Conservation (phyloP, 2,329 filamentous ascomycete species). For the Phaeophleospora eucalypticola region DNA sequence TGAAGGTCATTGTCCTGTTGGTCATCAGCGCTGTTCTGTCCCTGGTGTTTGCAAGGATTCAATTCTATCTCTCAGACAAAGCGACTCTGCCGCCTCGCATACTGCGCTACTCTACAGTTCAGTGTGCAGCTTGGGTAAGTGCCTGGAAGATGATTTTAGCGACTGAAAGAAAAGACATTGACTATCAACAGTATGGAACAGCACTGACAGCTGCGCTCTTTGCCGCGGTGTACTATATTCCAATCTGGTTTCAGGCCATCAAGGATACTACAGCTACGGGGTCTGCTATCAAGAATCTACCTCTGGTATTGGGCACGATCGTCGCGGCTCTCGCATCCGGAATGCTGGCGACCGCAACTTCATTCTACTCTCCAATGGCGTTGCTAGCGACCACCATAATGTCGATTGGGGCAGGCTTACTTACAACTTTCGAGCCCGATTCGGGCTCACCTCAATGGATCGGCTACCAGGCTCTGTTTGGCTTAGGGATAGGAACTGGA, state of each 20-base stretch:
- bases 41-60: slow-evolving; percentile 36
- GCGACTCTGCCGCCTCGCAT: slow-evolving; percentile 43
- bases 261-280: slow-evolving; percentile 10
- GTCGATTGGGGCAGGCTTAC: slow-evolving; percentile 42
- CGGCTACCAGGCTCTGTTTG: slow-evolving; percentile 46
- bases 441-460: slow-evolving; percentile 42
- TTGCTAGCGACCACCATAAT: slow-evolving; percentile 37
- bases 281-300: slow-evolving; percentile 46
- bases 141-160: slow-evolving; percentile 39
- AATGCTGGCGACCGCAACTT: slow-evolving; percentile 34
- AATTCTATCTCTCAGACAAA: slow-evolving; percentile 39
- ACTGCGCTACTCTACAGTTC: too few relatives aligned
- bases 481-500: slow-evolving; percentile 42
- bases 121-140: slow-evolving; percentile 39
- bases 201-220: neutral
- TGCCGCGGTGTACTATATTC: slow-evolving; percentile 5
- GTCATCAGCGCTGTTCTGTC: slow-evolving; percentile 27
- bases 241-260: slow-evolving; percentile 10
- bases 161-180: slow-evolving; percentile 32
- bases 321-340: slow-evolving; percentile 36
- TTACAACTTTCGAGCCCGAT: slow-evolving; percentile 39
- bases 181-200: too few relatives aligned
- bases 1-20: slow-evolving; percentile 39
- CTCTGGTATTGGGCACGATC: slow-evolving; percentile 42
- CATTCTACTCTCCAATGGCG: slow-evolving; percentile 48